phyloP scores from a whole-genome alignment of 805 yeast species.

The Candida alai region DNA sequence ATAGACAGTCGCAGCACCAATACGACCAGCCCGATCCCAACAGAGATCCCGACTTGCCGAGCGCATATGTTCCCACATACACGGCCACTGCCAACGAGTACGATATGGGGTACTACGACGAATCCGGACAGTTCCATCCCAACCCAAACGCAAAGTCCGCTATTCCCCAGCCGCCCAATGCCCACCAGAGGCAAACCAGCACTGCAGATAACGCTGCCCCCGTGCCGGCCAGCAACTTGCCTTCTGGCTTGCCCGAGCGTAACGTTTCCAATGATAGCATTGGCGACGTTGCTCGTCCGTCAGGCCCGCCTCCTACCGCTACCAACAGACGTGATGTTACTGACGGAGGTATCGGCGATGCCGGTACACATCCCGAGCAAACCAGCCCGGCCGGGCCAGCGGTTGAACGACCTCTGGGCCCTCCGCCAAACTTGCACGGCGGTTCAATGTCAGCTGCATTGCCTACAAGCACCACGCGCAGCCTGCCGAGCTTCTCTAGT shows the following conservation, averaged over 20 bases:
- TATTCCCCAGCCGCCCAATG: slow-evolving; percentile 17
- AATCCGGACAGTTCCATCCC: slow-evolving; percentile 45
- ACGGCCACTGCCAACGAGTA: slow-evolving; percentile 62
- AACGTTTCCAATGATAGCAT: slow-evolving; percentile 5
- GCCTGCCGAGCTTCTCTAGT: no score
- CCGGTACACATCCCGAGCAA: no score
- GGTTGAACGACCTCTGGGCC: no score
- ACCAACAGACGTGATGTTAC: no score
- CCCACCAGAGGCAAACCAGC: slow-evolving; percentile 17
- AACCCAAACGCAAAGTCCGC: slow-evolving; percentile 28
- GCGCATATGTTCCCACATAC: slow-evolving; percentile 61
- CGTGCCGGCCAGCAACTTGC: slow-evolving; percentile 1
- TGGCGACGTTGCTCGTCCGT: slow-evolving; percentile 6
- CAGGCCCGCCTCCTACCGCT: slow-evolving; percentile 3
- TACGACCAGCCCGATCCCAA: slow-evolving; percentile 39
- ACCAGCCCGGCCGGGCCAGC: no score
- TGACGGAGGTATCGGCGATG: no score
- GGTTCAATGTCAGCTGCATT: background rate
- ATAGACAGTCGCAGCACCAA: slow-evolving; percentile 60
- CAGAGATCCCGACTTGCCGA: slow-evolving; percentile 39
- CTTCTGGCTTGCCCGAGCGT: slow-evolving; percentile 1
- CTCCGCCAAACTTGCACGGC: no score
- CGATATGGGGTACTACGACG: slow-evolving; percentile 78
- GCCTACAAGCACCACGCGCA: background rate
- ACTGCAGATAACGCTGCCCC: background rate